phyloP scores from a whole-genome alignment of 495 filamentous ascomycete species.

The Penicillium simplicissimum region DNA sequence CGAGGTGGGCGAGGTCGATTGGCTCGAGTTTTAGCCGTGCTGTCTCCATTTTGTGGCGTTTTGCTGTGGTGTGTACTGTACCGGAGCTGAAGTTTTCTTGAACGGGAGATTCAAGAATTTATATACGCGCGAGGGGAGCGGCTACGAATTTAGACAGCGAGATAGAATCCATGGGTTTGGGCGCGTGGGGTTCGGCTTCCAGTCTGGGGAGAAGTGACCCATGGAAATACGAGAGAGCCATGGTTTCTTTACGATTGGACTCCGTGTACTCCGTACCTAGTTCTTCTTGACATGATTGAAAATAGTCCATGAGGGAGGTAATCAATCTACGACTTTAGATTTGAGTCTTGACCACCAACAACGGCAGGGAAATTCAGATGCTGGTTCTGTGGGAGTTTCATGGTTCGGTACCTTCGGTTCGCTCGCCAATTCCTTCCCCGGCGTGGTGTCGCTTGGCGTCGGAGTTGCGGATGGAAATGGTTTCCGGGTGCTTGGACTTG shows the following conservation, averaged over 20 bases:
- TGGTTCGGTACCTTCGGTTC: background rate
- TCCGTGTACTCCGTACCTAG: too few species aligned
- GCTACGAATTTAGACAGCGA: background rate
- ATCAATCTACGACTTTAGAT: too few species aligned
- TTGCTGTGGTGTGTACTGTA: background rate
- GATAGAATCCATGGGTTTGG: background rate
- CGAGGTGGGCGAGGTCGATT: constrained; percentile 8
- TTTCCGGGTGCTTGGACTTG: background rate
- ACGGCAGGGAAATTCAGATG: too few species aligned
- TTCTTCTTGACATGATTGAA: background rate
- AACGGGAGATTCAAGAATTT: background rate
- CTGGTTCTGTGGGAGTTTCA: background rate
- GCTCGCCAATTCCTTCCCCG: background rate
- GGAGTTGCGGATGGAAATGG: background rate
- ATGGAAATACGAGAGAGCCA: background rate
- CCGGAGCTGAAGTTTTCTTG: background rate
- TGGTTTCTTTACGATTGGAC: background rate
- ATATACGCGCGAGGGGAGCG: background rate
- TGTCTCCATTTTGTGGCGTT: constrained; percentile 1
- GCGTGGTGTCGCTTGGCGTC: background rate
- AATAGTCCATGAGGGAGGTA: too few species aligned
- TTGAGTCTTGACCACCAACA: too few species aligned
- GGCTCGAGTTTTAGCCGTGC: constrained; percentile 3
- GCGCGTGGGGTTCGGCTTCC: background rate
- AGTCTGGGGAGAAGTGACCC: background rate